Base-by-base conservation (phyloP, 371 early-diverging fungal genomes). In the Mortierella sp. region DNA sequence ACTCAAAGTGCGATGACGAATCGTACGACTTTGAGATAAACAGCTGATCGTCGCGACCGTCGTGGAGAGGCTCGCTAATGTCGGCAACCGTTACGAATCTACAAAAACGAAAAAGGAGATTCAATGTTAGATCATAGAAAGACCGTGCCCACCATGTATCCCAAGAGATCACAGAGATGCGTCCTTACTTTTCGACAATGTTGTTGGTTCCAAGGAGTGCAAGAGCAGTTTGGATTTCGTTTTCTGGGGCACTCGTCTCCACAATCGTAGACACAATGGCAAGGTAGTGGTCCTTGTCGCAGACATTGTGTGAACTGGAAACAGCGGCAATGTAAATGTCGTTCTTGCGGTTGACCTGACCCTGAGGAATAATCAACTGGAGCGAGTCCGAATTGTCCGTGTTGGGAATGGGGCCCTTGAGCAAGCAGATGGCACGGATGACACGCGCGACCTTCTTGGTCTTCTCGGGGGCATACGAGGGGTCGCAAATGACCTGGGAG, bases 1-100 rank as follows among this genome's bases (percentile, higher is more conserved):
- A 94, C 82, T 97, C 99, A 89, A 99, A 98, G 89, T 99, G 98
- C 23, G 96, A 93, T 6, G 99, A 95, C 39, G 99, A 98, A 86
- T 99, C 99, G 73, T 98, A 99, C 42, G 94, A 94, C 71, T 92
- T 93, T 52, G 96, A 91, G 50, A 98, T 86, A 80, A 92, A 99
- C 47, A 96, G 89, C 65, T 93, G 86, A 61, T 95, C 94, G 13
- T 80, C 71, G n/a, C 79, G 84, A 51, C 98, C 98, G 69, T 96
- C 94, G 4, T 87, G 82, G 24, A 84, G 55, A 27, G 99, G 98
- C 79, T 91, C 97, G 54, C 87, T 89, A 45, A 98, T 64, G 71
- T 95, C 93, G 27, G 87, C 86, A 39, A 96, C 87, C 38, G 82
- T 80, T 14, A 96, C 88, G 78, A 97, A 98, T 70, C 76, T 64